Evolutionary conservation across 2,329 filamentous ascomycete species (phyloP), one percentile per base, ranked within the genome.

Genomic region (Pseudogymnoascus sp.): DNA sequence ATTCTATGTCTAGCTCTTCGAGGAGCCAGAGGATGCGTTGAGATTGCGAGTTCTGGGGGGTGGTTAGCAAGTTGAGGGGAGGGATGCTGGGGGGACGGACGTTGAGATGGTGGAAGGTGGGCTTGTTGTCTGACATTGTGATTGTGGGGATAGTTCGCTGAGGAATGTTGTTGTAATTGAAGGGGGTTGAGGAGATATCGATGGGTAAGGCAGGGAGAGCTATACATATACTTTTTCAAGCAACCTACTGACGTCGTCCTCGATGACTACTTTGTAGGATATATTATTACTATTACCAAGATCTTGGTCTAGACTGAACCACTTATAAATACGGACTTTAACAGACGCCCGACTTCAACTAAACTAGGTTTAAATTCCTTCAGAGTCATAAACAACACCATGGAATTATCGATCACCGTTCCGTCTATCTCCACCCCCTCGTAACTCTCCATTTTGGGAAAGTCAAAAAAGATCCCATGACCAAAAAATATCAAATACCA

Each of bases 21-120:
- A 90, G 80, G 6, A 90, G 82, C 86, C 86, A 90, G 61, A 89
- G 76, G 63, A 89, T 84, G 43, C 86, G 81, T 71, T 89, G 87
- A n/a, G 84, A 81, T 69, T 87, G 84, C 62, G 87, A 89, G 68
- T 85, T 78, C 68, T 89, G 81, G 62, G 87, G 81, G 16, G 3
- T 7, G 23, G 34, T 10, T 51, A 34, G 23, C 7, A 43, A 48
- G 28, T 28, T 21, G 41, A 60, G 10, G n/a, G 6, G 7, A 64
- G 45, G 21, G 25, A n/a, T n/a, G n/a, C 7, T 21, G 48, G 28
- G 16, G 25, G 62, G n/a, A 61, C 67, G 21, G 36, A 72, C 71
- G 63, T 67, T 66, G 63, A 73, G 68, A 34, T 73, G 70, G 65
- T 73, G 70, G 36, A 72, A 64, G 11, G 68, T 72, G 39, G 68